Conservation (phyloP, 202 grass and related monocot species). For the Brachypodium distachyon region DNA sequence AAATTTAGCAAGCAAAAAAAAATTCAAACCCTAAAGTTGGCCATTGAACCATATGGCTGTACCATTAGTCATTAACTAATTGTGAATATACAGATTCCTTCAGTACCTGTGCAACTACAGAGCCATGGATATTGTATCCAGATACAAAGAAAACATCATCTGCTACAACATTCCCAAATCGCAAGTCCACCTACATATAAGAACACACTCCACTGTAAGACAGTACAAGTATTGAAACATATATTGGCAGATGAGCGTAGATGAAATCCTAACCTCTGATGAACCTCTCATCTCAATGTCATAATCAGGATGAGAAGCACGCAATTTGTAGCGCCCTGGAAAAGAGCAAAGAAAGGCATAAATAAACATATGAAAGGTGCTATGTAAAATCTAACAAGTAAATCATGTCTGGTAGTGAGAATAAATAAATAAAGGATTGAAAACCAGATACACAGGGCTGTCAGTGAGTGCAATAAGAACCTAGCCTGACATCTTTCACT, state of each 20-base stretch:
- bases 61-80: not conserved
- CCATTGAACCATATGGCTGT: not conserved
- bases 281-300: conserved; percentile 67
- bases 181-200: conserved; percentile 64
- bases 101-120: conserved; percentile 88
- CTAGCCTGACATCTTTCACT: not conserved
- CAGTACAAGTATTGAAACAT: conserved; percentile 6
- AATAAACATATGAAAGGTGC: not conserved
- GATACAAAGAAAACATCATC: conserved; percentile 84
- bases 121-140: conserved; percentile 84
- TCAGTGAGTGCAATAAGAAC: not conserved
- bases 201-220: conserved; percentile 19
- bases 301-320: conserved; percentile 73
- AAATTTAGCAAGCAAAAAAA: conserved; percentile 20
- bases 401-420: not conserved
- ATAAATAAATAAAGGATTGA: not conserved
- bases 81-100: conserved; percentile 14
- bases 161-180: conserved; percentile 71
- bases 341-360: conserved; percentile 10
- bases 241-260: conserved; percentile 1
- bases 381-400: not conserved
- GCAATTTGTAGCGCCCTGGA: conserved; percentile 79
- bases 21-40: not conserved
- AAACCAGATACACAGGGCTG: not conserved
- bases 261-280: conserved; percentile 52